Percentiles rank a stretch among this genome's conserved stretches.
Evolutionary conservation across 2,329 filamentous ascomycete species (phyloP).

Genomic region (Fusarium sp.): DNA sequence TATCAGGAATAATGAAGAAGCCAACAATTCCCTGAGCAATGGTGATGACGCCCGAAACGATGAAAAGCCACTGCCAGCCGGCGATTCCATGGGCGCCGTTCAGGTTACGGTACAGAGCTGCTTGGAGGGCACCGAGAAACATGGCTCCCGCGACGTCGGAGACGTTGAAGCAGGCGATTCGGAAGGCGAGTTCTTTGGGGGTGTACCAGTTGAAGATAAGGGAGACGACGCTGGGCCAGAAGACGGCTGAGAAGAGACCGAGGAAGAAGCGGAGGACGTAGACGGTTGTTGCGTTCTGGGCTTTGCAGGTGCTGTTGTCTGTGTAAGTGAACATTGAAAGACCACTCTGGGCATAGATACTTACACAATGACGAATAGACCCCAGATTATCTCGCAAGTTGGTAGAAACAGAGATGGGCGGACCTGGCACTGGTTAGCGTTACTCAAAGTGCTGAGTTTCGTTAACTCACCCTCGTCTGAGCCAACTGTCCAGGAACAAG

Average conservation of each 20-base stretch:
- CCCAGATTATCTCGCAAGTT: conserved; percentile 48
- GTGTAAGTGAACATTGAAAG: not conserved
- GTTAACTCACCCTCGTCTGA: conserved; percentile 44
- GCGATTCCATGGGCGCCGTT: conserved; percentile 51
- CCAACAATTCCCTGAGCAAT: conserved; percentile 52
- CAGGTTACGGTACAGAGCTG: conserved; percentile 53
- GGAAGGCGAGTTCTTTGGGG: conserved; percentile 51
- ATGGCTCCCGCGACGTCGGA: conserved; percentile 55
- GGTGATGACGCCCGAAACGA: conserved; percentile 55
- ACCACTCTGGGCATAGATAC: not conserved
- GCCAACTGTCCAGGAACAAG: conserved; percentile 52
- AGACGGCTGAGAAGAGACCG: conserved; percentile 51
- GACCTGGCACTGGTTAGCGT: conserved; percentile 28
- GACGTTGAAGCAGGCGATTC: conserved; percentile 55
- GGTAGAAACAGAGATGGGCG: conserved; percentile 53
- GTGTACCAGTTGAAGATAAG: conserved; percentile 57
- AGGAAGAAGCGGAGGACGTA: conserved; percentile 56
- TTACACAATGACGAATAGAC: conserved; percentile 42
- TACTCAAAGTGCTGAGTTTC: fast-evolving
- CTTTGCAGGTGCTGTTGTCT: conserved; percentile 40
- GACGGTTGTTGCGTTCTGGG: conserved; percentile 49
- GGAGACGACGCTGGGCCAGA: conserved; percentile 51
- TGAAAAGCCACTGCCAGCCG: conserved; percentile 59
- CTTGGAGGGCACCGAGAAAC: conserved; percentile 56
- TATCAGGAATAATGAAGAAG: conserved; percentile 51